Evolutionary conservation across 2,329 filamentous ascomycete species (phyloP), one percentile per base, ranked within the genome.

Genomic region (Curvularia hawaiiensis): DNA sequence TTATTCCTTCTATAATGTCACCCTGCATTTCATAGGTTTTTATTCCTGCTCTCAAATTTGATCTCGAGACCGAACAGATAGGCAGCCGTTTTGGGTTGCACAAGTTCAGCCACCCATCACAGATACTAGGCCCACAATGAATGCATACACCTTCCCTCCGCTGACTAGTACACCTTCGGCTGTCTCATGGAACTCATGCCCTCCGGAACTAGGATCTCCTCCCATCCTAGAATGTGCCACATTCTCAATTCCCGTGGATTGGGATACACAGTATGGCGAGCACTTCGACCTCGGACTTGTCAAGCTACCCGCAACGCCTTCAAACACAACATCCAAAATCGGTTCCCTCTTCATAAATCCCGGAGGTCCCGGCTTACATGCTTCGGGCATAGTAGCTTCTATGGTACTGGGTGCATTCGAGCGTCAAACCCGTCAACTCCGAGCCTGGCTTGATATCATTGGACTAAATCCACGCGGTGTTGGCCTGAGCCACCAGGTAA

Each of bases 401-500:
- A 52, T 52, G 20, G 54, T 44, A 28, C 31, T 33, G 41, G 48
- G 54, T 44, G 45, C 38, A 43, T 60, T 16, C 54, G 65, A 7
- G 51, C 39, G 24, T 16, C 33, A 33, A 22, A 8, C 41, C 54
- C 20, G 18, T 8, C 18, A 47, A 16, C 11, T 63, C 8, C 44
- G 74, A 20, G 67, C 66, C 35, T 57, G 66, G 20, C 81, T 79
- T 65, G 79, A 81, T 61, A 65, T 81, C 20, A 75, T 81, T 45
- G 79, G 77, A 3, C 65, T 79, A 2, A 79, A 81, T 56, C 79
- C 79, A 0, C 74, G 79, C 3, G 80, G 80, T 12, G 74, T 78
- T 26, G 79, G 78, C 3, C 50, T 75, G 45, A 81, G 79, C 66
- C 73, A 71, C 1, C 73, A 74, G 0, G 67, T 80, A 24, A 61